Evolutionary conservation across 345 rosid species (phyloP).

Genomic region (Eucalyptus shirleyi): DNA sequence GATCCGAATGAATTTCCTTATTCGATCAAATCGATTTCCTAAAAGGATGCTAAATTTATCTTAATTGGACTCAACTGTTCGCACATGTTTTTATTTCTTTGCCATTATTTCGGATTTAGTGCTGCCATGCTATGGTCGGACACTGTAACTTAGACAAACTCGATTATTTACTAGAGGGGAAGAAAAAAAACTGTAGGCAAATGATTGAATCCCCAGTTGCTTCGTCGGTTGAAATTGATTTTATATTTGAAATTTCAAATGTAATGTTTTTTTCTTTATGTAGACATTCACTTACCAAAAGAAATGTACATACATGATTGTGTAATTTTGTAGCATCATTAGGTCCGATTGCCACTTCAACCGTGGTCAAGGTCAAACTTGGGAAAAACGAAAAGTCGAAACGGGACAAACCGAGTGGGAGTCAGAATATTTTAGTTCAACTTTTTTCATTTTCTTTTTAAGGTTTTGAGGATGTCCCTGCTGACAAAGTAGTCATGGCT

Average conservation of each 20-base stretch:
- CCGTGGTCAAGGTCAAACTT: not conserved
- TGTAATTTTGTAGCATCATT: not conserved
- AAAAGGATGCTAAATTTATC: no score
- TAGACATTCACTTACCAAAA: not conserved
- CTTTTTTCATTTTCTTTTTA: not conserved
- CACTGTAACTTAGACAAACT: not conserved
- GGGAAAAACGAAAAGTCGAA: not conserved
- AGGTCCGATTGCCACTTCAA: not conserved
- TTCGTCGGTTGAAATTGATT: not conserved
- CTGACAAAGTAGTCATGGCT: not conserved
- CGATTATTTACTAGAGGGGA: not conserved
- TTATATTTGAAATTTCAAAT: not conserved
- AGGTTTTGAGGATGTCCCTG: not conserved
- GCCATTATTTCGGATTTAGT: not conserved
- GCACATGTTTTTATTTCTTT: accelerated
- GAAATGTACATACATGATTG: not conserved
- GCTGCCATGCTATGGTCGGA: not conserved
- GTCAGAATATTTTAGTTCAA: not conserved
- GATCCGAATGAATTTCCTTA: not conserved
- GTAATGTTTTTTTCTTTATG: not conserved
- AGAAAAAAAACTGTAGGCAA: not conserved
- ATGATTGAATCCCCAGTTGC: not conserved
- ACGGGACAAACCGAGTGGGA: not conserved
- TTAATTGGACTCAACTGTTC: accelerated
- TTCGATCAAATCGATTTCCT: not conserved